Percentiles rank a stretch among this genome's conserved stretches.
Evolutionary conservation across 1,284 basidiomycete species (phyloP).

Genomic region (Ustanciosporium gigantosporum): DNA sequence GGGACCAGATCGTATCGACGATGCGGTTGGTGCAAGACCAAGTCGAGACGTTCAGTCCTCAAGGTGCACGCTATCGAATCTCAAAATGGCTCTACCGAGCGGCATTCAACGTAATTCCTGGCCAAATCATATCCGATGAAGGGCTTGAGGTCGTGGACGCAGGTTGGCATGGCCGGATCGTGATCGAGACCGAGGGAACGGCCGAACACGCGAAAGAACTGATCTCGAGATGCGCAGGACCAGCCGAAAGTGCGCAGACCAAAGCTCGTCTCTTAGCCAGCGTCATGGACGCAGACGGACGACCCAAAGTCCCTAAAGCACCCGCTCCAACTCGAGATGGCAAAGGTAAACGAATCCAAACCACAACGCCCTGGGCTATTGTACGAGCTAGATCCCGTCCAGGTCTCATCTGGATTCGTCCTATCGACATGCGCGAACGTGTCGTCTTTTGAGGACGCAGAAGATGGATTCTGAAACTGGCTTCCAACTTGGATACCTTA

Average conservation of each 20-base stretch:
- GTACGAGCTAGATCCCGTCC: conserved; percentile 47
- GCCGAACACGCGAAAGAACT: conserved; percentile 54
- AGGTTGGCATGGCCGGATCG: conserved; percentile 46
- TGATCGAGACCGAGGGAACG: conserved; percentile 57
- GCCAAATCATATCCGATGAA: conserved; percentile 40
- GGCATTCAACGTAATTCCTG: conserved; percentile 42
- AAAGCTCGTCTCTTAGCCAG: conserved; percentile 43
- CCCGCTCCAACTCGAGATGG: conserved; percentile 14
- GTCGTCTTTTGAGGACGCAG: conserved; percentile 33
- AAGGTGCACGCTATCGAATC: conserved; percentile 60
- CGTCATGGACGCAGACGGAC: conserved; percentile 34
- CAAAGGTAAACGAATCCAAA: conserved; percentile 27
- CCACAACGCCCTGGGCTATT: conserved; percentile 44
- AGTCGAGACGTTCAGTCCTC: conserved; percentile 58
- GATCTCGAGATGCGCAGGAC: conserved; percentile 44
- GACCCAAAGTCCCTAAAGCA: conserved; percentile 10
- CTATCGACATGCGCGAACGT: conserved; percentile 37
- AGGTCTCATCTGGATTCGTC: conserved; percentile 51
- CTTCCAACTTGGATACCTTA: no score
- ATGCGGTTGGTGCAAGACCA: conserved; percentile 61
- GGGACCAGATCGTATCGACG: conserved; percentile 55
- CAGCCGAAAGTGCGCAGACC: conserved; percentile 32
- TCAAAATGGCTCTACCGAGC: conserved; percentile 62
- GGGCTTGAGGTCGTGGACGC: conserved; percentile 40
- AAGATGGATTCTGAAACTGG: no score